These are phyloP conservation scores for Pseudogymnoascus sp. DNA, from an alignment of 2,329 filamentous ascomycete species.

Conservation along the genomic window DNA sequence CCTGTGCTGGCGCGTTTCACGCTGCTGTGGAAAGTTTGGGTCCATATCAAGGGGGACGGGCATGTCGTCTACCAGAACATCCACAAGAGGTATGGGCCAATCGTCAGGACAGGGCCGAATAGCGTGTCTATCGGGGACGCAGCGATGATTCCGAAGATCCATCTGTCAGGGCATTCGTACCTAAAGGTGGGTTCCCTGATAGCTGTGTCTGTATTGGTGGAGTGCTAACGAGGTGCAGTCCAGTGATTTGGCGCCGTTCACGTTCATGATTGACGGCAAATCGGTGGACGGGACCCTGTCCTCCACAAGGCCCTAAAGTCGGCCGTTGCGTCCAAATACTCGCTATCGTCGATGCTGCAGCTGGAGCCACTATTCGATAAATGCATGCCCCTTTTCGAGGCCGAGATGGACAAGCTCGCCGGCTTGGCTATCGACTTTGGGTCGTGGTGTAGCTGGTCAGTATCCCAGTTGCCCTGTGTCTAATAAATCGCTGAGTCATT, in stretches of 20 bases:
- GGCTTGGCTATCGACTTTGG: not conserved
- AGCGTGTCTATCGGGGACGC: slow-evolving; percentile 17
- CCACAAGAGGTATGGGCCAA: slow-evolving; percentile 17
- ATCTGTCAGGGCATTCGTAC: not conserved
- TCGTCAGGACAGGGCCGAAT: slow-evolving; percentile 20
- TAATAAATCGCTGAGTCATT: not conserved
- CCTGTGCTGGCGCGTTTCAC: slow-evolving; percentile 19
- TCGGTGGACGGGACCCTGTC: slow-evolving; percentile 23
- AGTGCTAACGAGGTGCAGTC: not conserved
- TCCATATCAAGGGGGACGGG: slow-evolving; percentile 10
- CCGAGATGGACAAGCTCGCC: slow-evolving; percentile 27
- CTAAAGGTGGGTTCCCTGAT: not conserved
- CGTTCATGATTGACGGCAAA: not conserved
- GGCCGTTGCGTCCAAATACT: slow-evolving; percentile 36
- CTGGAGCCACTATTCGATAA: slow-evolving; percentile 42
- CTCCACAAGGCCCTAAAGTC: slow-evolving; percentile 17
- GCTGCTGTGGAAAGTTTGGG: slow-evolving; percentile 16
- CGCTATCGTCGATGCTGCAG: slow-evolving; percentile 38
- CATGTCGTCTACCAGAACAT: slow-evolving; percentile 13
- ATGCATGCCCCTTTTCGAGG: slow-evolving; percentile 34
- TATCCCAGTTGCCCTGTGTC: not conserved
- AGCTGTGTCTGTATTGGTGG: not conserved
- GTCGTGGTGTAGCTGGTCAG: not conserved
- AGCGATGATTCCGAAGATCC: slow-evolving; percentile 10
- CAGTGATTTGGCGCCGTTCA: not conserved